Percentiles rank a stretch among this genome's conserved stretches.
Evolutionary conservation across 345 rosid genomes (phyloP).

Genomic region (Passiflora organensis): DNA sequence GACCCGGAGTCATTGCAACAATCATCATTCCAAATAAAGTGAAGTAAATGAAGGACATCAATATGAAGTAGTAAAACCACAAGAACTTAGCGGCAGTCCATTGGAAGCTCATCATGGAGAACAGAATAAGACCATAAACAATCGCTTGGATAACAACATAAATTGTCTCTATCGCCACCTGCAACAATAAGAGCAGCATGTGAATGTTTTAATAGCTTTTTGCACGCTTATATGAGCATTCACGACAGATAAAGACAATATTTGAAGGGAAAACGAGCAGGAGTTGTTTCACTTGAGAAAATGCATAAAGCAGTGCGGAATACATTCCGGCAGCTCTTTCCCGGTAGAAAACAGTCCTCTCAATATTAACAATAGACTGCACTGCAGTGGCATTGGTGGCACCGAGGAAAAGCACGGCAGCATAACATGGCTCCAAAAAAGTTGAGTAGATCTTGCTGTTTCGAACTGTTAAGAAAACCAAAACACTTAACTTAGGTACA

Average conservation of each 20-base stretch:
- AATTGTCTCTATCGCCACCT: slow-evolving; percentile 66
- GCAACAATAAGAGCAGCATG: slow-evolving; percentile 6
- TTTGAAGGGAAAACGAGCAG: no score
- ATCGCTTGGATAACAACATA: slow-evolving; percentile 51
- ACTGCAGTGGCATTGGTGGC: slow-evolving; percentile 17
- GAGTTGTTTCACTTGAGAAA: slow-evolving; percentile 20
- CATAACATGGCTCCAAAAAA: slow-evolving; percentile 25
- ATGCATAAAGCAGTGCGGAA: slow-evolving; percentile 25
- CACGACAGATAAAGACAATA: neutral
- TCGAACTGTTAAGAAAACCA: slow-evolving; percentile 8
- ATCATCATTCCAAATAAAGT: slow-evolving; percentile 77
- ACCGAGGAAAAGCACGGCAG: slow-evolving; percentile 28
- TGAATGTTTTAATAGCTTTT: no score
- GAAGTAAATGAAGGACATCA: slow-evolving; percentile 59
- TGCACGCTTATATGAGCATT: neutral
- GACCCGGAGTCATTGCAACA: slow-evolving; percentile 67
- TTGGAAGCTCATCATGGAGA: slow-evolving; percentile 69
- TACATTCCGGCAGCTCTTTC: slow-evolving; percentile 35
- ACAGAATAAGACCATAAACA: slow-evolving; percentile 50
- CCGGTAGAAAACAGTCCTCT: slow-evolving; percentile 29
- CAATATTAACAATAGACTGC: slow-evolving; percentile 20
- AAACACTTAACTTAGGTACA: no score
- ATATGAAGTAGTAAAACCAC: slow-evolving; percentile 60
- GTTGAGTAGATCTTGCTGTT: slow-evolving; percentile 22
- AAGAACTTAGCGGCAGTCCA: slow-evolving; percentile 48